Evolutionary conservation across 2,329 filamentous ascomycete genomes (phyloP).

Genomic region (Aspergillus sergii): DNA sequence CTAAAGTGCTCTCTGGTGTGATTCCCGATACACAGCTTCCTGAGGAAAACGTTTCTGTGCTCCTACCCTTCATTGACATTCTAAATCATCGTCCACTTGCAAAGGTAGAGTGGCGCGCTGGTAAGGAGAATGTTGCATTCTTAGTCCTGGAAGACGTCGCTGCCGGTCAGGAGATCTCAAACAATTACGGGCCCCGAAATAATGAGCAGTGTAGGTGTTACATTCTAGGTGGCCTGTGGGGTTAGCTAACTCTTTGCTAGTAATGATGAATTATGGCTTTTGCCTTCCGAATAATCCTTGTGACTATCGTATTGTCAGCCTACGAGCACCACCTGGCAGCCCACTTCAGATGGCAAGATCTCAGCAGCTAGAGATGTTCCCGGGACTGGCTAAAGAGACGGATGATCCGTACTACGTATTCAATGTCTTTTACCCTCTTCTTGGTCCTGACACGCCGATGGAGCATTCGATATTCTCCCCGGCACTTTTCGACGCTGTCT

Average conservation of each 20-base stretch:
- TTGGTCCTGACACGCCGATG: constrained; percentile 34
- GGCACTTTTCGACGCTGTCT: constrained; percentile 45
- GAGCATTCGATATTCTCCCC: constrained; percentile 48
- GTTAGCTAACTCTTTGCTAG: constrained; percentile 24
- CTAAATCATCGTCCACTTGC: constrained; percentile 69
- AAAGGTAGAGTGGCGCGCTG: constrained; percentile 60
- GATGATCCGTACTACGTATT: constrained; percentile 49
- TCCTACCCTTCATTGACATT: constrained; percentile 72
- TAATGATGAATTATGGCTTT: constrained; percentile 52
- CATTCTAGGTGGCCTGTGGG: background rate
- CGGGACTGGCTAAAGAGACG: constrained; percentile 28
- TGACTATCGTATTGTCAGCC: constrained; percentile 47
- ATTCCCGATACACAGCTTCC: constrained; percentile 42
- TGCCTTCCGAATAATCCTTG: constrained; percentile 46
- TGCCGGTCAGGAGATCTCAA: constrained; percentile 60
- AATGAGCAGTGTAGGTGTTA: constrained; percentile 62
- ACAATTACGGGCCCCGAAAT: constrained; percentile 76
- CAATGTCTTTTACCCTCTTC: constrained; percentile 47
- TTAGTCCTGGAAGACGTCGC: constrained; percentile 50
- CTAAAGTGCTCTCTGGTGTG: constrained; percentile 44
- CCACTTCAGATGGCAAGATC: constrained; percentile 40
- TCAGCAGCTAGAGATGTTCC: constrained; percentile 37
- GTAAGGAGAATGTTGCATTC: constrained; percentile 40
- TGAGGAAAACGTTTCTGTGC: constrained; percentile 65
- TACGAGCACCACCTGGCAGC: constrained; percentile 43